Evolutionary conservation across 768 basidiomycete genomes (phyloP).

Genomic region (Tremella mesenterica): DNA sequence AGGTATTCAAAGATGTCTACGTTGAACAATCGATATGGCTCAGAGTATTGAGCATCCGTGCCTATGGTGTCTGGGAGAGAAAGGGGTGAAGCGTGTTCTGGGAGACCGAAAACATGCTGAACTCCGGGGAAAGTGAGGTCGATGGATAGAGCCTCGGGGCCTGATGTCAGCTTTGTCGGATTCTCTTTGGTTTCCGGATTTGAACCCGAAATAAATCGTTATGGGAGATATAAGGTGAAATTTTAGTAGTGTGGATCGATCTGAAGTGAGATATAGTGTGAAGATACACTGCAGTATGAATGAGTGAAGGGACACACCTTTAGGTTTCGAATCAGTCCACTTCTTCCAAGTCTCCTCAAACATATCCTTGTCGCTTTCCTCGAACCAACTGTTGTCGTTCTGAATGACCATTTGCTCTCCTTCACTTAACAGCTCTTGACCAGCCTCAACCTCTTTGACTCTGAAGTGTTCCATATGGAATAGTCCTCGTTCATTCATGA

Average conservation of each 20-base stretch:
- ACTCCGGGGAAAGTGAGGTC: constrained; percentile 91
- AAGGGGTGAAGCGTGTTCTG: constrained; percentile 85
- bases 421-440: constrained; percentile 46
- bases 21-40: constrained; percentile 93
- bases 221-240: too few relatives aligned
- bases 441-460: constrained; percentile 48
- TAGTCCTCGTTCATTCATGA: constrained; percentile 78
- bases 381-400: constrained; percentile 60
- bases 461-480: constrained; percentile 97
- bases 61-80: constrained; percentile 68
- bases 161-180: constrained; percentile 51
- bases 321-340: constrained; percentile 91
- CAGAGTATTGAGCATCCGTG: constrained; percentile 68
- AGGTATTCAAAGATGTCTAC: constrained; percentile 94
- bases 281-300: not conserved
- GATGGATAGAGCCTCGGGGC: constrained; percentile 84
- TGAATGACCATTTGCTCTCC: constrained; percentile 48
- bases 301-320: constrained; percentile 53
- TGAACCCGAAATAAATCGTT: not conserved
- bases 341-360: constrained; percentile 83
- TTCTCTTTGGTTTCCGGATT: too few relatives aligned
- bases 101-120: constrained; percentile 86
- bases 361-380: constrained; percentile 72
- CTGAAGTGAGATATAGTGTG: too few relatives aligned
- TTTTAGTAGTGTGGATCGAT: too few relatives aligned